Evolutionary conservation across 2,329 filamentous ascomycete genomes (phyloP), one percentile per base, ranked within the genome.

Genomic region (Penicillium aurantiogriseum): DNA sequence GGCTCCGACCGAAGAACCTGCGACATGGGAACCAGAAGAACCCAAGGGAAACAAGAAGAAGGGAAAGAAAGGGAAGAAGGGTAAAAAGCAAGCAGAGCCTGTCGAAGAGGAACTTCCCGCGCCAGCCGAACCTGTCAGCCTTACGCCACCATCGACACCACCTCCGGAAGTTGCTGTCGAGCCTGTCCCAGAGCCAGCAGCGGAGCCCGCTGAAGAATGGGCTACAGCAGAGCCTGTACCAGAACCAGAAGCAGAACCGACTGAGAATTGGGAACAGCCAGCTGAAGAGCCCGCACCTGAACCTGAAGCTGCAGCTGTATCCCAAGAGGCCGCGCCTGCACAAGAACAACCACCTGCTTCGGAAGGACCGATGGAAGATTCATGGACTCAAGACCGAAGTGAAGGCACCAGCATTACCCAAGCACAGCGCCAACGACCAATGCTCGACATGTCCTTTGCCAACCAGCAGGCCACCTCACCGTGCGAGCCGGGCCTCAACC

Each of bases 81-180:
- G 63, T 9, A 70, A 71, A 51, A 71, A 69, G 59, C 48, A 63
- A 51, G 56, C 56, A 33, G 68, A 56, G 13, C 40, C 46, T 11
- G 56, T 52, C 5, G 67, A 61, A 48, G 74, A 70, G 44, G 65
- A 71, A 45, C 49, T 56, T 29, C 57, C 61, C 5, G 56, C 66
- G 11, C 25, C 21, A 11, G 17, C 13, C 15, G 54, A 53, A 15
- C 27, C 49, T n/a, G 54, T 53, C 39, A 71, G 68, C 33, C 54
- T 76, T 57, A 77, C 75, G 8, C 74, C 75, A 2, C 75, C 75
- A 19, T 71, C 69, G 21, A 76, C 74, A 29, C 74, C 75, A 38
- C 74, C 74, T 5, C 69, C 67, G 15, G 60, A 62, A 54, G 9
- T 51, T 58, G 46, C 29, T 21, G 21, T 23, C 13, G 50, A 45